Evolutionary conservation across 768 basidiomycete species (phyloP).

Genomic region (Hortiboletus flavorubellus): DNA sequence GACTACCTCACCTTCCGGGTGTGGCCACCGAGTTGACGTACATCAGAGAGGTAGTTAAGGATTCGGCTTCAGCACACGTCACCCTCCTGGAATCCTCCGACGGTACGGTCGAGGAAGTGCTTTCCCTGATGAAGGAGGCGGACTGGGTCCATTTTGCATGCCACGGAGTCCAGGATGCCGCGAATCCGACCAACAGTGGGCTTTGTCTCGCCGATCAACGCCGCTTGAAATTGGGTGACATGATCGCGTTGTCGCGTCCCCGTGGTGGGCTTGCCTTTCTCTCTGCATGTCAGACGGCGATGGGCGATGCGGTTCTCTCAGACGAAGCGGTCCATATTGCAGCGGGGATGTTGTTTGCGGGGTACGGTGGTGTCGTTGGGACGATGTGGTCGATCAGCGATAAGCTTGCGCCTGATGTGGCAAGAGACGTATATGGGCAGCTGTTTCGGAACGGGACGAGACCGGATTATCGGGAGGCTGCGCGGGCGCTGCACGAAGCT

Average conservation of each 20-base stretch:
- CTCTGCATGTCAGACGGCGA: not conserved
- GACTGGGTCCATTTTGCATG: too few relatives aligned
- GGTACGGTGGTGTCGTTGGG: constrained; percentile 17
- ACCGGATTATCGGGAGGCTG: constrained; percentile 4
- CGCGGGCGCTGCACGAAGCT: not conserved
- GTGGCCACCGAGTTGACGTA: too few relatives aligned
- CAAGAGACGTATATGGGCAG: constrained; percentile 30
- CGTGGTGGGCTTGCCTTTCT: not conserved
- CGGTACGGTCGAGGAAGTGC: too few relatives aligned
- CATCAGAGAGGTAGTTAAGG: too few relatives aligned
- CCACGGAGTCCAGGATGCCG: too few relatives aligned
- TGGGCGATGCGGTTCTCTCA: not conserved
- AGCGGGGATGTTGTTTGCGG: constrained; percentile 8
- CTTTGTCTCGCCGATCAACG: not conserved
- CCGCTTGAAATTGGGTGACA: not conserved
- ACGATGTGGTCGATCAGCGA: constrained; percentile 7
- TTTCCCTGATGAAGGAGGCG: too few relatives aligned
- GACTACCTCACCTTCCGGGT: too few relatives aligned
- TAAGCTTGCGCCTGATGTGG: constrained; percentile 32
- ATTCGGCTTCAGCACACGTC: too few relatives aligned
- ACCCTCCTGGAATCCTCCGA: too few relatives aligned
- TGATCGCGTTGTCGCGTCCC: not conserved
- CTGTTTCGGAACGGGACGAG: not conserved
- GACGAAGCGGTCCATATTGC: not conserved
- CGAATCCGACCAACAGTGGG: too few relatives aligned